phyloP scores from a whole-genome alignment of 176 grass and related monocot genomes.

The Alloteropsis semialata region DNA sequence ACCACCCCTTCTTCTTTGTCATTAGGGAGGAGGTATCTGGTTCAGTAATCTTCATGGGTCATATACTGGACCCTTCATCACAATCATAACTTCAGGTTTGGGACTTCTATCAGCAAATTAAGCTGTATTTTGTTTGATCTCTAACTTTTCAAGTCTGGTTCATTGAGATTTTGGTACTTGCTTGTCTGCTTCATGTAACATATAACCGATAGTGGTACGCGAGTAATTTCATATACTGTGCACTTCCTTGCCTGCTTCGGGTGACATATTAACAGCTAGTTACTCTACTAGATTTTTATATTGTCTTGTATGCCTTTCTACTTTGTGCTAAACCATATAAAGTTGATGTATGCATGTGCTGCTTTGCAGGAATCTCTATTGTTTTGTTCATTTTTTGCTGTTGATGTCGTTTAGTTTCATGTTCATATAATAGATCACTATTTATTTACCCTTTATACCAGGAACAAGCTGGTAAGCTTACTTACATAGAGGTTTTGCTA shows the following conservation, averaged over 20 bases:
- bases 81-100: neutral
- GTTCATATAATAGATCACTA: neutral
- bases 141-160: neutral
- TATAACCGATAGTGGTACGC: neutral
- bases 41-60: slow-evolving; percentile 39
- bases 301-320: neutral
- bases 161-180: neutral
- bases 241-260: neutral
- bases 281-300: neutral
- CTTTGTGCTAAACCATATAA: neutral
- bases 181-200: neutral
- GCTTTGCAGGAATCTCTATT: neutral
- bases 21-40: slow-evolving; percentile 47
- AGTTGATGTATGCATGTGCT: neutral
- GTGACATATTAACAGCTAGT: neutral
- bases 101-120: neutral
- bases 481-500: neutral
- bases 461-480: neutral
- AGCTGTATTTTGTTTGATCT: slow-evolving; percentile 3
- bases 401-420: neutral
- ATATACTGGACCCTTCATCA: slow-evolving; percentile 41
- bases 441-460: neutral
- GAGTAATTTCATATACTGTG: neutral
- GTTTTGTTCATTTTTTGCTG: neutral
- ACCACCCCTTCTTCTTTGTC: slow-evolving; percentile 54